A percentile compares a stretch with the other conserved stretches of the same genome.
Conservation (phyloP, 116 monocot species). For the Phalaenopsis hybrid region DNA sequence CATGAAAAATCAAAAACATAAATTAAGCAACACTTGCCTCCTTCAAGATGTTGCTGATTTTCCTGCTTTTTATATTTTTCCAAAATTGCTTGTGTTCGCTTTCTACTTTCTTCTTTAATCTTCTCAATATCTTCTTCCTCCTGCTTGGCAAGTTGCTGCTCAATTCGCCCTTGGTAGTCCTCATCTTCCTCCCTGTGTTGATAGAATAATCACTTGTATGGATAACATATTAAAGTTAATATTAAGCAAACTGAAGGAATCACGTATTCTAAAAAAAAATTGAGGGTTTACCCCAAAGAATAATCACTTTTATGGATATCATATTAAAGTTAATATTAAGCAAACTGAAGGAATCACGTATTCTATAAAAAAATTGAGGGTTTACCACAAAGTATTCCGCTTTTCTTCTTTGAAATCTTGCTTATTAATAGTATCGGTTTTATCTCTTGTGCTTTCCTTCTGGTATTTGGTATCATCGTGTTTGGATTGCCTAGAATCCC, state of each 20-base stretch:
- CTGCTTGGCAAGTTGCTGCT: constrained; percentile 67
- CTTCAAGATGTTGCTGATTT: constrained; percentile 20
- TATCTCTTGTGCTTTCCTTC: constrained; percentile 25
- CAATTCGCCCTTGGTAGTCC: constrained; percentile 78
- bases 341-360: background rate
- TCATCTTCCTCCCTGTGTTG: constrained; percentile 65
- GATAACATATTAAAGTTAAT: constrained; percentile 1
- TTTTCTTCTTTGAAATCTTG: constrained; percentile 23
- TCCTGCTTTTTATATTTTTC: constrained; percentile 82
- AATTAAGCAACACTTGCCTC: constrained; percentile 25
- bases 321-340: constrained; percentile 6
- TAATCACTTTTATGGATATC: background rate
- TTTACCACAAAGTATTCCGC: constrained; percentile 35
- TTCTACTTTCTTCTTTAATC: constrained; percentile 91
- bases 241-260: constrained; percentile 5
- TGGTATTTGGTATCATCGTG: constrained; percentile 24
- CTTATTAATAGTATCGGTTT: background rate
- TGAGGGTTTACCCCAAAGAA: background rate
- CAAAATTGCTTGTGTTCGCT: constrained; percentile 75
- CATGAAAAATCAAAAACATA: background rate
- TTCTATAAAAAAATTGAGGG: background rate
- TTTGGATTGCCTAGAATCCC: constrained; percentile 33
- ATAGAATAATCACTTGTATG: constrained; percentile 2
- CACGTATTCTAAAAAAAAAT: background rate
- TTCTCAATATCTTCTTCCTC: constrained; percentile 92